Evolutionary conservation across 768 basidiomycete genomes (phyloP).

Genomic region (Daedaleopsis nitida): DNA sequence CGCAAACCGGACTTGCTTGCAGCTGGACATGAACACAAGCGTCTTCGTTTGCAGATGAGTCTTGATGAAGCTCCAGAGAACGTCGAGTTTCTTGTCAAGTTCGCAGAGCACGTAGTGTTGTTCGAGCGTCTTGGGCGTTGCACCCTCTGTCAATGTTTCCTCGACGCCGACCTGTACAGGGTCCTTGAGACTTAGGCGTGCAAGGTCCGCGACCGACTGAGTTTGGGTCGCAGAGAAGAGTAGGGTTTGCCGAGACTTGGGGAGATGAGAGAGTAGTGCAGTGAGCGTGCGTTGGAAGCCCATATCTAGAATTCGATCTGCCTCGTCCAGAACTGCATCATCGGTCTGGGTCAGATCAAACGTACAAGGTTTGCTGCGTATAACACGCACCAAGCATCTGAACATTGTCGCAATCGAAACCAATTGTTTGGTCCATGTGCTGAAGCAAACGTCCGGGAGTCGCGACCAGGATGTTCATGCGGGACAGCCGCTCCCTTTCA

Average conservation of each 20-base stretch:
- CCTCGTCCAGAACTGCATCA: slow-evolving; percentile 86
- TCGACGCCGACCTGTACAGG: slow-evolving; percentile 75
- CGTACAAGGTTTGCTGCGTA: not conserved
- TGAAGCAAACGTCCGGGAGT: slow-evolving; percentile 94
- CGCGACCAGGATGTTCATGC: slow-evolving; percentile 99
- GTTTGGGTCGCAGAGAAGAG: slow-evolving; percentile 98
- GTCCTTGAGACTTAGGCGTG: slow-evolving; percentile 83
- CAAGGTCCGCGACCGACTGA: slow-evolving; percentile 83
- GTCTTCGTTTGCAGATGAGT: slow-evolving; percentile 89
- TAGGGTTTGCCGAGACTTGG: slow-evolving; percentile 89
- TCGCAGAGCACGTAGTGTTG: slow-evolving; percentile 86
- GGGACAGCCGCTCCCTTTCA: slow-evolving; percentile 81
- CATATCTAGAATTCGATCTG: slow-evolving; percentile 95
- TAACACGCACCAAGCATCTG: slow-evolving; percentile 76
- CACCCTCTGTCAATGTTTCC: slow-evolving; percentile 46
- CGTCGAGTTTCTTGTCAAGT: slow-evolving; percentile 86
- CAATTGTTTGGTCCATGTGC: slow-evolving; percentile 97
- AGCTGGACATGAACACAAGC: slow-evolving; percentile 91
- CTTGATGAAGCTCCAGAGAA: slow-evolving; percentile 94
- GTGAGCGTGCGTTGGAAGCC: slow-evolving; percentile 89
- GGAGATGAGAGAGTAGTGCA: slow-evolving; percentile 90
- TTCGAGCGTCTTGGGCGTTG: slow-evolving; percentile 78
- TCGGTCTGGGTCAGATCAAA: not conserved
- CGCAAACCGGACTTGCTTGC: slow-evolving; percentile 96
- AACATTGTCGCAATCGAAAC: slow-evolving; percentile 90